A percentile compares a stretch with the other conserved stretches of the same genome.
Conservation (phyloP, 768 basidiomycete species). For the Lactifluus subvellereus region DNA sequence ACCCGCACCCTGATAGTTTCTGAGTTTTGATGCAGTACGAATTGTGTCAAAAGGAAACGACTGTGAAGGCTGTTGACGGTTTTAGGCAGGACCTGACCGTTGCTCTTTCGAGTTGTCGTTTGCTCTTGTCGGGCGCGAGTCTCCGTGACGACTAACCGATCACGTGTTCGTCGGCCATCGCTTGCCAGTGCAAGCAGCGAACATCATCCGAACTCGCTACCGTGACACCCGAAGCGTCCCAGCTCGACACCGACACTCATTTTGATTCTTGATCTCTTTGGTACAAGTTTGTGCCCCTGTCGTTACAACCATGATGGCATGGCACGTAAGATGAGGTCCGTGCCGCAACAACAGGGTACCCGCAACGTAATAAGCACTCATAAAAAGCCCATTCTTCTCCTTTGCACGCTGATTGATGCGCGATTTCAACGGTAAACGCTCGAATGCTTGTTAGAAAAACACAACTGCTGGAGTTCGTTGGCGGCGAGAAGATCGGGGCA, state of each 20-base stretch:
- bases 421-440: not conserved
- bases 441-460: not conserved
- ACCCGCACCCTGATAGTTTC: not conserved
- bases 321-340: not conserved
- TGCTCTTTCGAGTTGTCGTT: not conserved
- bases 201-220: not conserved
- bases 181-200: not conserved
- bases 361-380: not conserved
- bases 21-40: not conserved
- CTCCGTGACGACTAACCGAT: constrained; percentile 19
- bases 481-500: too few species aligned
- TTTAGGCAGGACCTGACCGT: not conserved
- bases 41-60: not conserved
- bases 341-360: not conserved
- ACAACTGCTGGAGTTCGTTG: not conserved
- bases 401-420: not conserved
- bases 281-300: not conserved
- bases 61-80: not conserved
- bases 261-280: not conserved
- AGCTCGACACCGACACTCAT: not conserved
- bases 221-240: not conserved
- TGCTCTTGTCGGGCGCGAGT: not conserved
- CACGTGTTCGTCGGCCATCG: constrained; percentile 9
- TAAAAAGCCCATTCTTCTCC: not conserved
- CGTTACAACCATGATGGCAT: not conserved